Percentiles rank a stretch among this genome's conserved stretches.
Evolutionary conservation across 768 basidiomycete genomes (phyloP).

Genomic region (Daedalea quercina): DNA sequence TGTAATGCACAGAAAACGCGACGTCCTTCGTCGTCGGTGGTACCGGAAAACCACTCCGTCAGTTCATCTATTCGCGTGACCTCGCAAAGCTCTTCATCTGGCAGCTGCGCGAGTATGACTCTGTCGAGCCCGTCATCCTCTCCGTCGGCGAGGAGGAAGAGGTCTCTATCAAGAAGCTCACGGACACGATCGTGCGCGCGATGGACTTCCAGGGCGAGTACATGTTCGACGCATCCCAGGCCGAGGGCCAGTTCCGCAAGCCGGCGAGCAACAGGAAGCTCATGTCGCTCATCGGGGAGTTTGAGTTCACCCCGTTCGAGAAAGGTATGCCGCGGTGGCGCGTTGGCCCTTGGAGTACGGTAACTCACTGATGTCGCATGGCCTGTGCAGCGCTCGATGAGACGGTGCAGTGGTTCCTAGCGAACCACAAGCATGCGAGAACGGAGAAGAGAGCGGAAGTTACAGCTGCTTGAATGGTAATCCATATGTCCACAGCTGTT

Average conservation of each 20-base stretch:
- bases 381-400: slow-evolving; percentile 56
- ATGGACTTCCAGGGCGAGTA: slow-evolving; percentile 77
- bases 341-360: neutral
- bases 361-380: neutral
- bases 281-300: slow-evolving; percentile 65
- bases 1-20: slow-evolving; percentile 50
- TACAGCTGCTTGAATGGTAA: neutral
- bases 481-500: neutral
- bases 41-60: slow-evolving; percentile 88
- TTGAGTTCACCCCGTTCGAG: slow-evolving; percentile 90
- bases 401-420: slow-evolving; percentile 82
- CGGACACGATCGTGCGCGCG: slow-evolving; percentile 84
- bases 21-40: slow-evolving; percentile 87
- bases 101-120: slow-evolving; percentile 85
- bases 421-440: slow-evolving; percentile 71
- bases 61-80: slow-evolving; percentile 96
- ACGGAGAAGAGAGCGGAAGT: slow-evolving; percentile 24
- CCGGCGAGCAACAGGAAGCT: slow-evolving; percentile 92
- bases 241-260: slow-evolving; percentile 95
- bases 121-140: slow-evolving; percentile 89
- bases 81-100: slow-evolving; percentile 94
- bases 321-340: slow-evolving; percentile 47
- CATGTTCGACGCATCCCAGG: slow-evolving; percentile 69
- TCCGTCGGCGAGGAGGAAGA: slow-evolving; percentile 94
- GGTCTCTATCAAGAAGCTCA: slow-evolving; percentile 86